These are phyloP conservation scores for Chamaecrista fasciculata DNA, from an alignment of 306 rosid species.

Conservation along the genomic window DNA sequence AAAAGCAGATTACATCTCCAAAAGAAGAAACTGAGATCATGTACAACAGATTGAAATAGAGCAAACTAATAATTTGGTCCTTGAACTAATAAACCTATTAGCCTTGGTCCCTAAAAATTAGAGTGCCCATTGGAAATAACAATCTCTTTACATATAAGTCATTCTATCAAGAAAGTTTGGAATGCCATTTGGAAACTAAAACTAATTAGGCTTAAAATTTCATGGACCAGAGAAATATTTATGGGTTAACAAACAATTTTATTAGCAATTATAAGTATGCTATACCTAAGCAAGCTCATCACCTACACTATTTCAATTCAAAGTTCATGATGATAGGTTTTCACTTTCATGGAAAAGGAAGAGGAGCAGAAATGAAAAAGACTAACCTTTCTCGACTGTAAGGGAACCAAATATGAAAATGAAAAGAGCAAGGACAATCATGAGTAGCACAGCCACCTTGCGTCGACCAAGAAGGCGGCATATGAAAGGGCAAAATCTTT, in stretches of 20 bases:
- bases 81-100: no score
- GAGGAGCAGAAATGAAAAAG: neutral
- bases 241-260: neutral
- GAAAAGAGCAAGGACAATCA: conserved; percentile 63
- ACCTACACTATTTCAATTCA: neutral
- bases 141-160: no score
- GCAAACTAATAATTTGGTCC: no score
- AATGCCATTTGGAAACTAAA: no score
- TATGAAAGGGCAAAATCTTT: conserved; percentile 52
- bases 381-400: conserved; percentile 66
- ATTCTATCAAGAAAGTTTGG: no score
- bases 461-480: conserved; percentile 67
- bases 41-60: neutral
- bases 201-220: no score
- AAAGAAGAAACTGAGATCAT: neutral
- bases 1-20: neutral
- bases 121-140: no score
- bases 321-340: neutral
- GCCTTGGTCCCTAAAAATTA: no score
- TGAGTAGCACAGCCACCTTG: conserved; percentile 77
- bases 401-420: conserved; percentile 70
- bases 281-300: conserved; percentile 1
- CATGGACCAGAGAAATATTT: no score
- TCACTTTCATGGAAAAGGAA: neutral
- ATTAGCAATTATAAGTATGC: neutral